These are phyloP conservation scores for Aquilaria agallochum DNA, from an alignment of 441 rosid genomes.

Conservation along the genomic window DNA sequence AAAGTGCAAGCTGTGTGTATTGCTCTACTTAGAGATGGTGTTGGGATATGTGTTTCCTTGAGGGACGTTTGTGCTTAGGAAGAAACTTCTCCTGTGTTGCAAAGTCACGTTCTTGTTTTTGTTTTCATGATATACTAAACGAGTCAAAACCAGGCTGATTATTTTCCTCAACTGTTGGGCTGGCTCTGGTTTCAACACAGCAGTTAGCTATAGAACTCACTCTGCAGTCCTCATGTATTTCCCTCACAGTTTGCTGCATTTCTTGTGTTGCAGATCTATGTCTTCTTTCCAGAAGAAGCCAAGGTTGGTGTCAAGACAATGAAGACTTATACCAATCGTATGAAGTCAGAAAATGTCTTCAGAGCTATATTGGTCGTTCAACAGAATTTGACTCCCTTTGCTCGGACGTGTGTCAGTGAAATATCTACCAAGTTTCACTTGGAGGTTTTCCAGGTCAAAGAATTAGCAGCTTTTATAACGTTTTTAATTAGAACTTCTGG, in stretches of 20 bases:
- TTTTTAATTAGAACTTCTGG: neutral
- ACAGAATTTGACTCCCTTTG: constrained; percentile 91
- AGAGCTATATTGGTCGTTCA: constrained; percentile 82
- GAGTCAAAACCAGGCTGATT: no score
- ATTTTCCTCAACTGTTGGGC: neutral
- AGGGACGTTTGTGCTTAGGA: no score
- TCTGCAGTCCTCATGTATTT: neutral
- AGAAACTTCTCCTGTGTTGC: no score
- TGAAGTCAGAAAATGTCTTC: constrained; percentile 82
- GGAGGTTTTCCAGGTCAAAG: constrained; percentile 87
- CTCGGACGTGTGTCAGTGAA: constrained; percentile 70
- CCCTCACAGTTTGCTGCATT: neutral
- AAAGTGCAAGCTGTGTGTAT: no score
- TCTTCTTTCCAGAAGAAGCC: constrained; percentile 85
- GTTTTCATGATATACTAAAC: no score
- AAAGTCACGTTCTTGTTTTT: no score
- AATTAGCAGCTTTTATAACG: neutral
- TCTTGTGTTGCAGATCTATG: constrained; percentile 52
- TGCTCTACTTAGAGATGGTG: no score
- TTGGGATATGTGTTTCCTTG: no score
- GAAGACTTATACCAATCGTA: constrained; percentile 81
- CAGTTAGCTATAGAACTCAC: neutral
- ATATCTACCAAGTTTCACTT: constrained; percentile 72
- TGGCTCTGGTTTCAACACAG: neutral
- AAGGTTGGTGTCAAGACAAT: constrained; percentile 98